phyloP scores from a whole-genome alignment of 352 stramenopile genomes.

The Phytophthora quininea region DNA sequence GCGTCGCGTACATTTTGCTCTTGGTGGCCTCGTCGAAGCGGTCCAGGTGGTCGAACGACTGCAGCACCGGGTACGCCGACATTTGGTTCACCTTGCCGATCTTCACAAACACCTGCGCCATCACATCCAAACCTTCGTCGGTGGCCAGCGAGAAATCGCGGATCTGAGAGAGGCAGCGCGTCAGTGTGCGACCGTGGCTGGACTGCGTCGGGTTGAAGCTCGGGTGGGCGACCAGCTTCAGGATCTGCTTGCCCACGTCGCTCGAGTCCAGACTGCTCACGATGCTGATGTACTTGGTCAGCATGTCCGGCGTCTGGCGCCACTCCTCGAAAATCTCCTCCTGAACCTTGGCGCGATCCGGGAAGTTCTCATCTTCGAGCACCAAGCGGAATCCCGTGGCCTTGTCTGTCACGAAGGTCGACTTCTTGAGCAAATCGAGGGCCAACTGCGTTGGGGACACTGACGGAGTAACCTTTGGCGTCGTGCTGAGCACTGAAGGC shows the following conservation, averaged over 20 bases:
- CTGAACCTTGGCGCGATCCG: conserved; percentile 66
- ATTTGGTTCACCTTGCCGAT: conserved; percentile 85
- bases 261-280: conserved; percentile 68
- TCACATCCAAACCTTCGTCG: conserved; percentile 76
- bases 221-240: conserved; percentile 63
- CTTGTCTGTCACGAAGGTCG: conserved; percentile 77
- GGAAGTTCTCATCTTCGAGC: conserved; percentile 64
- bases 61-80: conserved; percentile 80
- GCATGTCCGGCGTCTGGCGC: conserved; percentile 71
- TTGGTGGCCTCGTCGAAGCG: conserved; percentile 71
- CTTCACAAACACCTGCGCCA: conserved; percentile 68
- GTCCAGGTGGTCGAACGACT: conserved; percentile 82
- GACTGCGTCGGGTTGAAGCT: conserved; percentile 82
- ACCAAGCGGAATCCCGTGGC: conserved; percentile 65
- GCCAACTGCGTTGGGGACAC: conserved; percentile 56
- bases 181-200: conserved; percentile 71
- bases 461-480: conserved; percentile 44
- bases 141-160: conserved; percentile 77
- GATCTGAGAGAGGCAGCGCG: conserved; percentile 72
- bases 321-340: conserved; percentile 74
- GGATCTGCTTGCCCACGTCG: conserved; percentile 76
- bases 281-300: conserved; percentile 83
- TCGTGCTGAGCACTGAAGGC: conserved; percentile 48
- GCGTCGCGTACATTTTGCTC: conserved; percentile 49
- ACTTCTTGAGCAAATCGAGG: conserved; percentile 61